These are phyloP conservation scores for Aquilaria agallochum DNA, from an alignment of 441 rosid species.

Conservation along the genomic window DNA sequence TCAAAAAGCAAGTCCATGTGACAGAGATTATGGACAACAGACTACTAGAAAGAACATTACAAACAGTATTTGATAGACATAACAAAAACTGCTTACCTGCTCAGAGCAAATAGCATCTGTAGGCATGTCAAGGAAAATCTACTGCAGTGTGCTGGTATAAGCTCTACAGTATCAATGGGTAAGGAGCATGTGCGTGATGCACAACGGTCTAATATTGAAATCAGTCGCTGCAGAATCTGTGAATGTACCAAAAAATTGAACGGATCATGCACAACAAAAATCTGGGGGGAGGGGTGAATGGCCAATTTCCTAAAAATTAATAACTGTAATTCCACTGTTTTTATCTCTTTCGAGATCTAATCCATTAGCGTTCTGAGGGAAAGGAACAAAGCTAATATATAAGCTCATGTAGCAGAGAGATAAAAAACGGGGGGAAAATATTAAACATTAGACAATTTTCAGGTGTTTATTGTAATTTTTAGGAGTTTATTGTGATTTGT, in stretches of 20 bases:
- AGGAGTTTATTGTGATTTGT: no score
- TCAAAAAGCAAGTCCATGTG: no score
- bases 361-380: no score
- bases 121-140: constrained; percentile 90
- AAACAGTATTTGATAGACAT: no score
- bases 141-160: constrained; percentile 94
- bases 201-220: constrained; percentile 94
- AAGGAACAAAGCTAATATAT: no score
- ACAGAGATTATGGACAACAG: no score
- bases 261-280: neutral
- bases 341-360: no score
- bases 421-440: no score
- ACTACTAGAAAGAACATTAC: no score
- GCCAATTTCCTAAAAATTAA: neutral
- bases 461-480: no score
- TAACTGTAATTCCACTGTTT: neutral
- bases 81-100: constrained; percentile 47
- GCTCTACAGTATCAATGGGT: constrained; percentile 93
- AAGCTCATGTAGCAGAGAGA: no score
- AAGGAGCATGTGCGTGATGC: constrained; percentile 97
- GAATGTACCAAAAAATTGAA: constrained; percentile 14
- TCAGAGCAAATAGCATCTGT: constrained; percentile 76
- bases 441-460: no score
- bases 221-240: constrained; percentile 78
- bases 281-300: neutral